Evolutionary conservation across 2,329 filamentous ascomycete genomes (phyloP).

Genomic region (Lanzia echinophila): DNA sequence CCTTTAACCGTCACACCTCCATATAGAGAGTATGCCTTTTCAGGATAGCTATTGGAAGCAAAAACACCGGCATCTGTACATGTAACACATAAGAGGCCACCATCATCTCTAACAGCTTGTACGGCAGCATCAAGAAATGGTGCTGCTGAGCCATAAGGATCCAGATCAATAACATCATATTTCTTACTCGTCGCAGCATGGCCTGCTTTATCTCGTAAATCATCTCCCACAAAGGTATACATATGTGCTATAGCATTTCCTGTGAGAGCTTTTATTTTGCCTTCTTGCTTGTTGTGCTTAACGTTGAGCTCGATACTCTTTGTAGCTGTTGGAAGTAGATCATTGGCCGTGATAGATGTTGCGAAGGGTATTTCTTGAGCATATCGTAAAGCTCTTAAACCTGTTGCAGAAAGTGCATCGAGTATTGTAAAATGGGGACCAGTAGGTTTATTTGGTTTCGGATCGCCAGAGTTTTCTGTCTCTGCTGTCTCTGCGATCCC

Average conservation of each 20-base stretch:
- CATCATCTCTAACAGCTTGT: conserved; percentile 75
- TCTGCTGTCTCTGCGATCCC: background rate
- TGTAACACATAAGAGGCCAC: conserved; percentile 87
- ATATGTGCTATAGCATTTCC: conserved; percentile 88
- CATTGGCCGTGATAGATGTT: conserved; percentile 81
- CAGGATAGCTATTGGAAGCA: conserved; percentile 87
- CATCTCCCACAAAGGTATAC: conserved; percentile 62
- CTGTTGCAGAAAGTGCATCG: conserved; percentile 90
- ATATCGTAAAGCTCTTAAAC: conserved; percentile 84
- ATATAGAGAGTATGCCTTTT: conserved; percentile 92
- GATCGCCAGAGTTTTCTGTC: background rate
- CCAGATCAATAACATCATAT: conserved; percentile 93
- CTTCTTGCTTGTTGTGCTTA: conserved; percentile 68
- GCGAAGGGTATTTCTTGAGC: conserved; percentile 82
- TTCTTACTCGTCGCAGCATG: conserved; percentile 41
- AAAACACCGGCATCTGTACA: conserved; percentile 96
- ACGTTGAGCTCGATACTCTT: conserved; percentile 80
- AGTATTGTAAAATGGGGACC: conserved; percentile 66
- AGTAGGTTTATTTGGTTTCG: conserved; percentile 1
- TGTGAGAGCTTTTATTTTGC: conserved; percentile 64
- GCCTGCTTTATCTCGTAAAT: conserved; percentile 27
- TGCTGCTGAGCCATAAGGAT: conserved; percentile 90
- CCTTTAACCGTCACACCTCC: conserved; percentile 85
- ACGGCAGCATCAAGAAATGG: conserved; percentile 89
- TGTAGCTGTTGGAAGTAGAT: conserved; percentile 71